A percentile compares a stretch with the other conserved stretches of the same genome.
These are phyloP conservation scores for Puccinia horiana DNA, from an alignment of 1,284 basidiomycete genomes.

Conservation along the genomic window DNA sequence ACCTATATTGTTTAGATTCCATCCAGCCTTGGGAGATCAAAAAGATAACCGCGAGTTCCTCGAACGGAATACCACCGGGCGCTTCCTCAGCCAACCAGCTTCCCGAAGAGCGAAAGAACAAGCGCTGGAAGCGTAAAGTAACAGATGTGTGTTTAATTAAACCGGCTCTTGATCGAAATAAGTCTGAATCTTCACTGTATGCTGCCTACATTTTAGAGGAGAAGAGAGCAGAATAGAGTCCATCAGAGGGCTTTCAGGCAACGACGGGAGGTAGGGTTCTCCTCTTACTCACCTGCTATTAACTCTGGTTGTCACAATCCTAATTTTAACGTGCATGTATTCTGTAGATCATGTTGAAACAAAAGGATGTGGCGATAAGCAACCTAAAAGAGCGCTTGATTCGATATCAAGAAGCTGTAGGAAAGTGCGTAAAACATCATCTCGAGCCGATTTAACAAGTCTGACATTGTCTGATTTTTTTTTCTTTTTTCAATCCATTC, in stretches of 20 bases:
- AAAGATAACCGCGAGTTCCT: neutral
- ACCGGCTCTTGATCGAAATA: neutral
- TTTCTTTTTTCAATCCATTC: neutral
- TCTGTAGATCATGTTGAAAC: neutral
- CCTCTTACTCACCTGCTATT: neutral
- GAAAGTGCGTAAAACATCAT: neutral
- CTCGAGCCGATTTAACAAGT: neutral
- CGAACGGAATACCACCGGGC: neutral
- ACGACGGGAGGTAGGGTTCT: neutral
- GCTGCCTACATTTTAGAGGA: neutral
- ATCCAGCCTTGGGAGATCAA: neutral
- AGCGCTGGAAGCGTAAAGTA: constrained; percentile 2
- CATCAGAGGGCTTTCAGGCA: constrained; percentile 1
- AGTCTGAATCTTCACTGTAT: neutral
- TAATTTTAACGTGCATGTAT: neutral
- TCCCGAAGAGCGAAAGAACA: neutral
- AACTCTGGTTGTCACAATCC: neutral
- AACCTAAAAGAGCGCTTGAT: neutral
- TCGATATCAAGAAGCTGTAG: neutral
- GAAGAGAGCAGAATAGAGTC: neutral
- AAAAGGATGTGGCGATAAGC: neutral
- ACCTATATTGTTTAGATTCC: neutral
- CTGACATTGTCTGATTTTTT: neutral
- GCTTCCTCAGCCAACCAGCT: neutral
- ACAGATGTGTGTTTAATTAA: neutral